phyloP scores from a whole-genome alignment of 2,329 filamentous ascomycete genomes.

The Cyclaneusma minus region DNA sequence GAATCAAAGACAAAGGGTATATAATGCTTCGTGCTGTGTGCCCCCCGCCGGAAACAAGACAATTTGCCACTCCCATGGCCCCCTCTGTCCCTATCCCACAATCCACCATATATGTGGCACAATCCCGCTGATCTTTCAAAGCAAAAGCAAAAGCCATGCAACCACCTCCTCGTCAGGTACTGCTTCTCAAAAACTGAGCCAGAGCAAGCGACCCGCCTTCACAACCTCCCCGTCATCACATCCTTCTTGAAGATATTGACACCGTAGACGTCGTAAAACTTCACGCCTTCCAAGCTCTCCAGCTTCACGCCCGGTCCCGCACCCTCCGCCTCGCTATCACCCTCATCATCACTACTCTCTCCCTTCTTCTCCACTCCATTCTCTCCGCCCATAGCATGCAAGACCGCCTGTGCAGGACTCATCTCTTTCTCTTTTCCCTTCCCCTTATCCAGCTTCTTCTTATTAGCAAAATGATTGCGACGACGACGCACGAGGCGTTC shows the following conservation, averaged over 20 bases:
- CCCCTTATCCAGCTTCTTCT: slow-evolving; percentile 13
- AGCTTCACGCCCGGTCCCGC: slow-evolving; percentile 16
- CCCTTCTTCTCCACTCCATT: slow-evolving; percentile 11
- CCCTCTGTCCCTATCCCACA: too few species aligned
- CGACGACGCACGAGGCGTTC: slow-evolving; percentile 32
- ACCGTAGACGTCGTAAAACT: slow-evolving; percentile 28
- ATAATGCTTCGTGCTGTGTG: too few species aligned
- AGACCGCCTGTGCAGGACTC: slow-evolving; percentile 13
- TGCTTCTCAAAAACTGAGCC: not conserved
- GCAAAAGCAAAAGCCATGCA: too few species aligned
- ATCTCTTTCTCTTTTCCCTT: slow-evolving; percentile 22
- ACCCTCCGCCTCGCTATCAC: slow-evolving; percentile 20
- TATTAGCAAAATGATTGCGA: too few species aligned
- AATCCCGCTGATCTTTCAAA: too few species aligned
- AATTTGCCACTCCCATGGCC: too few species aligned
- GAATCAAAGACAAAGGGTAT: too few species aligned
- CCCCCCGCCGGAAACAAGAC: too few species aligned
- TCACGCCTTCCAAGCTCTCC: slow-evolving; percentile 23
- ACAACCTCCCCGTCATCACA: slow-evolving; percentile 28
- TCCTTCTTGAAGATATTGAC: slow-evolving; percentile 45
- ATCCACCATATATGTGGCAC: too few species aligned
- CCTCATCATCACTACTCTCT: slow-evolving; percentile 12
- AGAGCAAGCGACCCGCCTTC: slow-evolving; percentile 5
- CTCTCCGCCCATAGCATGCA: too few species aligned
- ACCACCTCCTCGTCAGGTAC: too few species aligned